These are phyloP conservation scores for Zygotorulaspora mrakii DNA, from an alignment of 1,139 yeast species.

Conservation along the genomic window DNA sequence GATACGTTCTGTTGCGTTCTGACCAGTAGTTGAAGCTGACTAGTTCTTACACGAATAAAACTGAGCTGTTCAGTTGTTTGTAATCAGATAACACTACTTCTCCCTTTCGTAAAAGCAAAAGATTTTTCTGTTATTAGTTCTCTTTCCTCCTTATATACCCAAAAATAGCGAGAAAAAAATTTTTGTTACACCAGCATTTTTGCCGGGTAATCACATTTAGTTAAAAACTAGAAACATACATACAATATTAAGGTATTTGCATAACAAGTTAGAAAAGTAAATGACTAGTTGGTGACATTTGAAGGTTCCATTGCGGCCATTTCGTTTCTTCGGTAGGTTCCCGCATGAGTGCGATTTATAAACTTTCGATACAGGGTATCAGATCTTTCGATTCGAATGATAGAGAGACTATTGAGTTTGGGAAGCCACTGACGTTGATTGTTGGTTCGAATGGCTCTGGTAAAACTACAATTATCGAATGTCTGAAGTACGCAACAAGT, in stretches of 20 bases:
- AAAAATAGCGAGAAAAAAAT: no score
- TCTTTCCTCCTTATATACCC: no score
- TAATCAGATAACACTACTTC: no score
- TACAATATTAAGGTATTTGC: no score
- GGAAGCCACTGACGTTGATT: constrained; percentile 84
- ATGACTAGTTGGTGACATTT: no score
- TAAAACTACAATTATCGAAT: constrained; percentile 95
- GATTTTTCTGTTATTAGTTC: neutral
- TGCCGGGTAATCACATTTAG: no score
- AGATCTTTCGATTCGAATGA: constrained; percentile 83
- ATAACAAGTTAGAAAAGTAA: no score
- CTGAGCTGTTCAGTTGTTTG: neutral
- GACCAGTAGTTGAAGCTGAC: neutral
- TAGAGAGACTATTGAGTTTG: constrained; percentile 84
- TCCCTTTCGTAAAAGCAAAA: no score
- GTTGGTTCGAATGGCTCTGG: constrained; percentile 98
- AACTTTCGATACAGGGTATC: constrained; percentile 84
- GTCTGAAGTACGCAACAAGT: constrained; percentile 88
- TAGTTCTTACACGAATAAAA: constrained; percentile 2
- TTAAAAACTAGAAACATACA: no score
- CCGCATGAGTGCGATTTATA: constrained; percentile 62
- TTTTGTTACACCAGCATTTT: no score
- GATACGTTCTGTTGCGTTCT: neutral
- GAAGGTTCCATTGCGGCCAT: no score
- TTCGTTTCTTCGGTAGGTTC: neutral